A percentile compares a stretch with the other conserved stretches of the same genome.
Evolutionary conservation across 2,329 filamentous ascomycete genomes (phyloP).

Genomic region (Aureobasidium sp.): DNA sequence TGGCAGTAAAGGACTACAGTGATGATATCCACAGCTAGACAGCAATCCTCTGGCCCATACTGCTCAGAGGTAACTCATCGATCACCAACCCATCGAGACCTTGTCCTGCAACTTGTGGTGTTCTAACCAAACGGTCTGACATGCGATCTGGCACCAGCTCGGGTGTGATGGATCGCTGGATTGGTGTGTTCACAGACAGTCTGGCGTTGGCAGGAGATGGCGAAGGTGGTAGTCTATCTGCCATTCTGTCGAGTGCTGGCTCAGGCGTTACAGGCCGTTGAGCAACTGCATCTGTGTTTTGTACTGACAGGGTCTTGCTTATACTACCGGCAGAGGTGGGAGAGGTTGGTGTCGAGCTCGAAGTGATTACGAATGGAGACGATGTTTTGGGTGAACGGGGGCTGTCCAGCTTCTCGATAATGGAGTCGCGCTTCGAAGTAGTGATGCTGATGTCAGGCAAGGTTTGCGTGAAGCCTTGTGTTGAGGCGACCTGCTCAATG

Average conservation of each 20-base stretch:
- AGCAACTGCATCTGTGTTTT: background rate
- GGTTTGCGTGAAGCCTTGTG: conserved; percentile 40
- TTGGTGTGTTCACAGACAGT: background rate
- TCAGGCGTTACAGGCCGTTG: conserved; percentile 5
- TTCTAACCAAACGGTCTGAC: background rate
- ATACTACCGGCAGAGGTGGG: background rate
- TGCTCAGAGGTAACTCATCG: conserved; percentile 26
- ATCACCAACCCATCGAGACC: conserved; percentile 24
- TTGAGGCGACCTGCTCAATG: conserved; percentile 41
- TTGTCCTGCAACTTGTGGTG: background rate
- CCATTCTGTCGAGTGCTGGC: conserved; percentile 2
- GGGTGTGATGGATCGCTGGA: background rate
- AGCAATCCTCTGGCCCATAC: conserved; percentile 30
- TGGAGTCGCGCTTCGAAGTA: conserved; percentile 28
- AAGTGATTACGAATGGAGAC: background rate
- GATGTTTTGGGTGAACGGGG: conserved; percentile 22
- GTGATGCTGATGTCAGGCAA: conserved; percentile 30
- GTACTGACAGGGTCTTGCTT: background rate
- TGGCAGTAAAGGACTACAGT: background rate
- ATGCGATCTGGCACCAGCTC: conserved; percentile 8
- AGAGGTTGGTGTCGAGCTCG: background rate
- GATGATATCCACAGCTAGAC: background rate
- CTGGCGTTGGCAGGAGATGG: background rate
- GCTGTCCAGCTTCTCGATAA: conserved; percentile 29
- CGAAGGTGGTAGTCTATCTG: background rate